phyloP scores from a whole-genome alignment of 192 early-diverging fungal genomes.

The Cetraspora pellucida region DNA sequence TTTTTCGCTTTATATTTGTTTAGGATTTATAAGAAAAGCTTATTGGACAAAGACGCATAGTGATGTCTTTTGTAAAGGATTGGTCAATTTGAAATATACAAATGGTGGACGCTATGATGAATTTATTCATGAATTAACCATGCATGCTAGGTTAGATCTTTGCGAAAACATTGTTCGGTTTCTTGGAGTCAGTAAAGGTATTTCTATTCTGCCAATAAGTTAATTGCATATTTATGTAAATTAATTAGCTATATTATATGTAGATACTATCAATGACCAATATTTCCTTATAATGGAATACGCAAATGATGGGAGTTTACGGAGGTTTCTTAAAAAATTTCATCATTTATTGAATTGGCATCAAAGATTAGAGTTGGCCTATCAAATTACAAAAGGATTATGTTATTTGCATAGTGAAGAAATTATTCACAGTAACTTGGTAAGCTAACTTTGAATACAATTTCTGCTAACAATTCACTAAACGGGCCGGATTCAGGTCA shows the following conservation, averaged over 20 bases:
- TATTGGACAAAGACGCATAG: neutral
- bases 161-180: conserved; percentile 11
- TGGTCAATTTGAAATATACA: neutral
- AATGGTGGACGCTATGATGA: neutral
- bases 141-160: neutral
- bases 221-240: no score
- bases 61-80: neutral
- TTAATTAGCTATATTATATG: no score
- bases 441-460: neutral
- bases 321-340: neutral
- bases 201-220: neutral
- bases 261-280: neutral
- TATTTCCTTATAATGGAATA: conserved; percentile 11
- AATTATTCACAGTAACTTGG: conserved; percentile 2
- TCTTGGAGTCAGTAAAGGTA: conserved; percentile 1
- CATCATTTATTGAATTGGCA: neutral
- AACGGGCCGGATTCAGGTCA: no score
- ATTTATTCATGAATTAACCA: neutral
- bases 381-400: neutral
- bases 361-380: neutral
- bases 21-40: neutral
- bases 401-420: neutral
- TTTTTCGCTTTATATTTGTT: no score
- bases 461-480: no score
- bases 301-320: conserved; percentile 1